Percentiles rank a stretch among this genome's conserved stretches.
phyloP scores from a whole-genome alignment of 169 alveolate genomes.

The Condylostoma magnum region DNA sequence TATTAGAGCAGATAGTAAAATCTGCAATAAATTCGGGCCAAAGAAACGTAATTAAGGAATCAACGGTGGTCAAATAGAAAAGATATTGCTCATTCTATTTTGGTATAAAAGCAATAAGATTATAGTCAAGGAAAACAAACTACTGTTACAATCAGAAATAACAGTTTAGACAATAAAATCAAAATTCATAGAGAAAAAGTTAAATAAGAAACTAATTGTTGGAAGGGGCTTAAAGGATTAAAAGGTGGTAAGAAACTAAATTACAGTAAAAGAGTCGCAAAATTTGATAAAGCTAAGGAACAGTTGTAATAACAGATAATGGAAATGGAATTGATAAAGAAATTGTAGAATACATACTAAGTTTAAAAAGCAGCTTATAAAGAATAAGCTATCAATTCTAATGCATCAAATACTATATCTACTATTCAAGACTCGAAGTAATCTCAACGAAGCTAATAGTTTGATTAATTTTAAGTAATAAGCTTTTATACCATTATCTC shows the following conservation, averaged over 20 bases:
- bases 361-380: neutral
- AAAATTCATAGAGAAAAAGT: neutral
- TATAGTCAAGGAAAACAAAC: neutral
- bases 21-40: neutral
- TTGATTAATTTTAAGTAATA: too few species aligned
- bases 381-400: neutral
- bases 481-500: too few species aligned
- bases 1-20: neutral
- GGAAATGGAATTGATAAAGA: constrained; percentile 10
- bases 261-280: neutral
- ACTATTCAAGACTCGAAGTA: too few species aligned
- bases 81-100: neutral
- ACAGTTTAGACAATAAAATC: neutral
- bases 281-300: neutral
- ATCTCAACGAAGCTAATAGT: too few species aligned
- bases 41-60: neutral
- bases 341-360: neutral
- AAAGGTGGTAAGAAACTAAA: neutral
- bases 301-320: neutral
- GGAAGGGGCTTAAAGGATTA: neutral
- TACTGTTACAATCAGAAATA: neutral
- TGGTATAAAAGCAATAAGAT: neutral
- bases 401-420: neutral
- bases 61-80: neutral
- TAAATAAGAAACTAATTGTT: neutral